These are phyloP conservation scores for Ceratocystiopsis brevicomis DNA, from an alignment of 2,329 filamentous ascomycete species.

Conservation along the genomic window DNA sequence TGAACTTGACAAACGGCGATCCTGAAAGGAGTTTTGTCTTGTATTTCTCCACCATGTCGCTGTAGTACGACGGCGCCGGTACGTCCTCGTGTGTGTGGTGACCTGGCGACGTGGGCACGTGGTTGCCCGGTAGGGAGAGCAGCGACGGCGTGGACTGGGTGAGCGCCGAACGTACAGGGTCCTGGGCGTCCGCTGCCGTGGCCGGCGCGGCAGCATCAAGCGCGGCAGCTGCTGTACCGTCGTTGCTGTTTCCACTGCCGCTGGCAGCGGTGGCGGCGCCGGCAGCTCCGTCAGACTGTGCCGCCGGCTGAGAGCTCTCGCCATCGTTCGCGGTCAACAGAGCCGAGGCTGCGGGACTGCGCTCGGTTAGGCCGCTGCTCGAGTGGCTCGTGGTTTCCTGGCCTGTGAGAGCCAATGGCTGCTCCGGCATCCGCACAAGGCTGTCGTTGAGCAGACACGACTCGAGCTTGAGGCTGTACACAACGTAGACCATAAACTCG, in stretches of 20 bases:
- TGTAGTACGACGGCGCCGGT: conserved; percentile 80
- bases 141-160: conserved; percentile 7
- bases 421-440: conserved; percentile 60
- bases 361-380: conserved; percentile 8
- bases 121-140: conserved; percentile 13
- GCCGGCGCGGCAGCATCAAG: background rate
- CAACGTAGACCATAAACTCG: conserved; percentile 97
- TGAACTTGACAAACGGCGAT: conserved; percentile 91
- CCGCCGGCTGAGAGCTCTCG: background rate
- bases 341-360: background rate
- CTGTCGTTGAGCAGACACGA: conserved; percentile 88
- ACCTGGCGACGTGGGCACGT: no score
- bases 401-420: conserved; percentile 24
- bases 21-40: conserved; percentile 85
- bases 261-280: no score
- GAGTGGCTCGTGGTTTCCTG: conserved; percentile 11
- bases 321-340: background rate
- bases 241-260: no score
- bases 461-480: conserved; percentile 92
- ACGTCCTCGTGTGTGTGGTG: conserved; percentile 52
- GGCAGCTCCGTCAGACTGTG: background rate
- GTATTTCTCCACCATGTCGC: conserved; percentile 84
- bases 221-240: background rate
- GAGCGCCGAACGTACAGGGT: background rate
- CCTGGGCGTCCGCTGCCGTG: background rate